Conservation (phyloP, 257 asterid genomes). For the Solanum gandarillasii region DNA sequence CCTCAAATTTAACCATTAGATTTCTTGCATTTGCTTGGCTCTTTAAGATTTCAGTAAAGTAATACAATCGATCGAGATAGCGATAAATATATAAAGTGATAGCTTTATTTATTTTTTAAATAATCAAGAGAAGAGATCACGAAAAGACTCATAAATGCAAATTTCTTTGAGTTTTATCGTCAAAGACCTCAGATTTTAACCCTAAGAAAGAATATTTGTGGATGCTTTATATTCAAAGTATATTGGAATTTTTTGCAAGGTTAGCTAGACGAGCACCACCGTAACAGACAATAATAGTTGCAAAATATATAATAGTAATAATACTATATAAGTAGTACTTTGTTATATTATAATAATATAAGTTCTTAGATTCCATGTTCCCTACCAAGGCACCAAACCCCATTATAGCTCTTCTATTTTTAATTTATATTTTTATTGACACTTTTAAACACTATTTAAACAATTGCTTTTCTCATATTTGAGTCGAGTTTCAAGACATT, state of each 20-base stretch:
- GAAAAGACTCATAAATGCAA: not conserved
- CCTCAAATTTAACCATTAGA: no score
- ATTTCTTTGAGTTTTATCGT: not conserved
- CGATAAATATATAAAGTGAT: no score
- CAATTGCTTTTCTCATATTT: not conserved
- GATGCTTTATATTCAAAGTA: not conserved
- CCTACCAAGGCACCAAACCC: not conserved
- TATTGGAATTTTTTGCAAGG: not conserved
- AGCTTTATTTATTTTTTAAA: no score
- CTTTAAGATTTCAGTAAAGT: no score
- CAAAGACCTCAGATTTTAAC: not conserved
- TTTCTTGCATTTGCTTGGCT: no score
- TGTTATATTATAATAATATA: not conserved
- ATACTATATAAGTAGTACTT: no score
- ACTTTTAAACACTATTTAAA: not conserved
- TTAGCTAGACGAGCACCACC: not conserved
- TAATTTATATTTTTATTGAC: not conserved
- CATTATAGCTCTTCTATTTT: not conserved
- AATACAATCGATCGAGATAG: no score
- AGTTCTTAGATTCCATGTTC: not conserved
- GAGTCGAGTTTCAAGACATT: not conserved
- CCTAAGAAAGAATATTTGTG: not conserved
- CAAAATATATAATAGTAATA: no score
- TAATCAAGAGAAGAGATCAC: no score
- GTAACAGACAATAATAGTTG: not conserved